Evolutionary conservation across 495 filamentous ascomycete genomes (phyloP), one percentile per base, ranked within the genome.

Genomic region (Penicillium pulvis): DNA sequence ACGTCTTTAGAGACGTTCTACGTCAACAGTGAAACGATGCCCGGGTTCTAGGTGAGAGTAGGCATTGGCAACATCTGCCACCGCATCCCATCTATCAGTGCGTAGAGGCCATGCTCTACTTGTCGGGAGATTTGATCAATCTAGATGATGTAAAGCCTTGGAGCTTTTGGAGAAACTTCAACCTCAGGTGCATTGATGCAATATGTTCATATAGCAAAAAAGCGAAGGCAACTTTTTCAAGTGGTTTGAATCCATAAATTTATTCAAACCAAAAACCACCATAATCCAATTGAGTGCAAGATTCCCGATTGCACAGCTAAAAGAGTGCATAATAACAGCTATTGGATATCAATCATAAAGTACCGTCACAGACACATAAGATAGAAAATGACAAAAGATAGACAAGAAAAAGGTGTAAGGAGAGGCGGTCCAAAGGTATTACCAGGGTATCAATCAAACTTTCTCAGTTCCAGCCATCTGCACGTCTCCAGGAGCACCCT

Each of bases 391-490:
- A 24, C 36, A 53, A 35, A 49, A 62, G 23, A 44, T 39, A 48
- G 41, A 49, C 33, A 57, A 44, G n/a, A 51, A 59, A 23, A 45
- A 31, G n/a, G 28, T 36, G 16, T 41, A 41, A 41, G 39, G 16
- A 59, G 48, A 30, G 58, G 47, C 30, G 47, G 47, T 50, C 30
- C 46, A 28, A 28, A 1, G 28, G 12, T 6, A 11, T 36, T 11
- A 31, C 47, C 47, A 50, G 47, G 47, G 67, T 56, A 75, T 44
- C 20, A 20, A 49, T 43, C 23, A 53, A 10, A 61, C 65, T 63
- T 73, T 73, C 56, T 73, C 74, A 6, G 66, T 67, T n/a, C 71
- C 76, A 6, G 70, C 65, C 75, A 79, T 79, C 28, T 71, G 60
- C 33, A 76, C 67, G 59, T 79, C 76, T 16, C 64, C 59, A 39